phyloP scores from a whole-genome alignment of 1,284 basidiomycete genomes.

The Leccinum pseudoinsigne region DNA sequence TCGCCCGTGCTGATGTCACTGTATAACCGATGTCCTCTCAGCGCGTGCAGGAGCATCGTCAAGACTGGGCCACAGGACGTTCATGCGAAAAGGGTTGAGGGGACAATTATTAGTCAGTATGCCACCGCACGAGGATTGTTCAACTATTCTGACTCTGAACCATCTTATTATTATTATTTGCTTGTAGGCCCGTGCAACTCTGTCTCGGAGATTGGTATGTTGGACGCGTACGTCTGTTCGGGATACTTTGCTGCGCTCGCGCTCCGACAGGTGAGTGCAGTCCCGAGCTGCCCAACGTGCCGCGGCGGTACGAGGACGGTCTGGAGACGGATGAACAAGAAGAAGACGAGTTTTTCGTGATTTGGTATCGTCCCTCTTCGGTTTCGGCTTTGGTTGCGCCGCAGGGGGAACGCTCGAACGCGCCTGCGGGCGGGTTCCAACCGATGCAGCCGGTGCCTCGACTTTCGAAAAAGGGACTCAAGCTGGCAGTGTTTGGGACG shows the following conservation, averaged over 20 bases:
- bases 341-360: slow-evolving; percentile 73
- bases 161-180: neutral
- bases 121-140: neutral
- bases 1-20: slow-evolving; percentile 59
- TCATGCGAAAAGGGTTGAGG: slow-evolving; percentile 61
- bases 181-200: slow-evolving; percentile 60
- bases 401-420: slow-evolving; percentile 18
- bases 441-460: slow-evolving; percentile 43
- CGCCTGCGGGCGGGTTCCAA: slow-evolving; percentile 23
- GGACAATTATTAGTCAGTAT: slow-evolving; percentile 68
- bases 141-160: neutral
- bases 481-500: slow-evolving; percentile 67
- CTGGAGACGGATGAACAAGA: slow-evolving; percentile 76
- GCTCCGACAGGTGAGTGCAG: slow-evolving; percentile 60
- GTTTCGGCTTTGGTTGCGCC: neutral
- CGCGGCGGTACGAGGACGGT: slow-evolving; percentile 78
- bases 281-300: slow-evolving; percentile 48
- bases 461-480: slow-evolving; percentile 58
- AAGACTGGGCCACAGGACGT: slow-evolving; percentile 64
- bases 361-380: slow-evolving; percentile 57
- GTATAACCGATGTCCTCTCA: slow-evolving; percentile 81
- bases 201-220: slow-evolving; percentile 63
- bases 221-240: slow-evolving; percentile 77
- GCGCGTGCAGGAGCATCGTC: slow-evolving; percentile 71
- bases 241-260: slow-evolving; percentile 75